phyloP scores from a whole-genome alignment of 2,329 filamentous ascomycete species.

The Aschersonia sp. region DNA sequence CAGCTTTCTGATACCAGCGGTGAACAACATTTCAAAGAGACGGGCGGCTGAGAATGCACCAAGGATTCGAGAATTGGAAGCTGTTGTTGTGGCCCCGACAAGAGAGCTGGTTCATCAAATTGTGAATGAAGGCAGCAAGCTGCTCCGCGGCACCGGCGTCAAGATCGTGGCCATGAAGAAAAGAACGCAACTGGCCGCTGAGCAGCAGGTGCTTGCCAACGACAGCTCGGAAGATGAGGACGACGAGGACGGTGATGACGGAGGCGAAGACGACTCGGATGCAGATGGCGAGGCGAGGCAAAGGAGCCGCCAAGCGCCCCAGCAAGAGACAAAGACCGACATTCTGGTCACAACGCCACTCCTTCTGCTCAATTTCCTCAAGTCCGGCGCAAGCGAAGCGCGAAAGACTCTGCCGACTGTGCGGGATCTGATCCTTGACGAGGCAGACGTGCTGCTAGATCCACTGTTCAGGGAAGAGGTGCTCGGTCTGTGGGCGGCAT shows the following conservation, averaged over 20 bases:
- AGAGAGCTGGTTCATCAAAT: conserved; percentile 69
- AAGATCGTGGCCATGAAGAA: conserved; percentile 74
- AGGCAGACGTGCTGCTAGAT: conserved; percentile 89
- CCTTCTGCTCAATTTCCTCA: conserved; percentile 60
- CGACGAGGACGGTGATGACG: conserved; percentile 15
- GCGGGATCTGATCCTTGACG: conserved; percentile 67
- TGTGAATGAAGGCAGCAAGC: conserved; percentile 71
- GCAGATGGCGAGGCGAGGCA: conserved; percentile 16
- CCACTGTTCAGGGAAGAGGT: conserved; percentile 84
- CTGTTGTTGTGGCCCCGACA: conserved; percentile 63
- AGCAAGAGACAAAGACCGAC: conserved; percentile 17
- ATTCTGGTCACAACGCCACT: conserved; percentile 31
- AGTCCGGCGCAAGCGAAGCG: conserved; percentile 25
- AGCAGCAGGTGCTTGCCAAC: conserved; percentile 20
- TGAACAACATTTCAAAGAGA: conserved; percentile 57
- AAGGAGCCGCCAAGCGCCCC: conserved; percentile 11
- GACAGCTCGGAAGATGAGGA: conserved; percentile 27
- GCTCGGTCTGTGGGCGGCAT: conserved; percentile 67
- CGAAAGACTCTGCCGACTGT: conserved; percentile 48
- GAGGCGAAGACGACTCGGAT: conserved; percentile 17
- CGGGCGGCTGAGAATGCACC: conserved; percentile 28
- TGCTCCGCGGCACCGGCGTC: conserved; percentile 61
- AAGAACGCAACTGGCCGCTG: conserved; percentile 54
- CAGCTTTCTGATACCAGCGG: conserved; percentile 76
- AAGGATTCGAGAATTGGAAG: conserved; percentile 37